These are phyloP conservation scores for Botrytis byssoidea DNA, from an alignment of 2,329 filamentous ascomycete species.

Conservation along the genomic window DNA sequence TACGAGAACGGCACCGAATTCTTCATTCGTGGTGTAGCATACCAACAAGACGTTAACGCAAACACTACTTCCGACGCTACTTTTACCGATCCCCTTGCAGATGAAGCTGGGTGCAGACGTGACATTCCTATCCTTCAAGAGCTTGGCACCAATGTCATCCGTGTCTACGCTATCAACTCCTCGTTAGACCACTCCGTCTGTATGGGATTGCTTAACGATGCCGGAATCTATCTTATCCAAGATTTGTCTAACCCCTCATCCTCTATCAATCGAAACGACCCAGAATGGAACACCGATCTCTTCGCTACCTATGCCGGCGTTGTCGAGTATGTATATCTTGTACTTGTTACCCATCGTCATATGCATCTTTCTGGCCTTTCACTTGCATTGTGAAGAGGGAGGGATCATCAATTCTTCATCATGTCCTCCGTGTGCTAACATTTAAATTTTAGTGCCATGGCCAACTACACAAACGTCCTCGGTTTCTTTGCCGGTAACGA, in stretches of 20 bases:
- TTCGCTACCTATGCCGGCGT: constrained; percentile 81
- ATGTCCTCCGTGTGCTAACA: not conserved
- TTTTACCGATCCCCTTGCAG: constrained; percentile 82
- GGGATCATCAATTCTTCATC: not conserved
- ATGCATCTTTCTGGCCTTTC: not conserved
- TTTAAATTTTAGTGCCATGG: constrained; percentile 50
- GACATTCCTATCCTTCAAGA: constrained; percentile 79
- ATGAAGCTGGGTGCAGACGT: constrained; percentile 69
- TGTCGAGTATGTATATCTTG: constrained; percentile 55
- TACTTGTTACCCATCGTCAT: not conserved
- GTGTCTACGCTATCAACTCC: constrained; percentile 91
- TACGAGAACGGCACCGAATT: constrained; percentile 70
- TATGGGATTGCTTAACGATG: constrained; percentile 78
- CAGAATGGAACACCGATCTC: constrained; percentile 75
- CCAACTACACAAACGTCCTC: constrained; percentile 83
- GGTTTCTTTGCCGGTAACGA: constrained; percentile 99
- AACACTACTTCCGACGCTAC: constrained; percentile 49
- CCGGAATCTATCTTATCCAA: constrained; percentile 92
- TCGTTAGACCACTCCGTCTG: constrained; percentile 73
- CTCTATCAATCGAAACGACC: constrained; percentile 82
- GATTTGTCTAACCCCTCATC: constrained; percentile 78
- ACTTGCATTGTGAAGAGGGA: too few species aligned
- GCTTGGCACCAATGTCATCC: constrained; percentile 87
- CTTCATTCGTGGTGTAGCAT: constrained; percentile 92
- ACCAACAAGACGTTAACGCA: constrained; percentile 75